phyloP scores from a whole-genome alignment of 805 yeast genomes.

The Starmerella sp. region DNA sequence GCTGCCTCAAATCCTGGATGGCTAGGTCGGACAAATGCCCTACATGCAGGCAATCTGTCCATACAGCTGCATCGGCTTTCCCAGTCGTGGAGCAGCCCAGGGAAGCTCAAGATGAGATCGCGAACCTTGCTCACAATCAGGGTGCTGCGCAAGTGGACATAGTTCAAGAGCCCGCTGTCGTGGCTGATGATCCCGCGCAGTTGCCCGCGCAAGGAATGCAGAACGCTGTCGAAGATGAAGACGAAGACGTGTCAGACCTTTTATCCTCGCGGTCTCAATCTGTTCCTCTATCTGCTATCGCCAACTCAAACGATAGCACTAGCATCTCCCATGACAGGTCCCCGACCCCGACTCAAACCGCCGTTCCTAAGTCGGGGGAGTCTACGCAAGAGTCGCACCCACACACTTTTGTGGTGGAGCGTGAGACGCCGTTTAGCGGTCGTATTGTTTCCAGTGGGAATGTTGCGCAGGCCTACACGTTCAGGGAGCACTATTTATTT shows the following conservation, averaged over 20 bases:
- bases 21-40: slow-evolving; percentile 92
- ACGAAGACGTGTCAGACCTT: neutral
- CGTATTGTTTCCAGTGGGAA: neutral
- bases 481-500: slow-evolving; percentile 2
- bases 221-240: neutral
- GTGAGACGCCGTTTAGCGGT: slow-evolving; percentile 1
- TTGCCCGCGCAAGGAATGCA: neutral
- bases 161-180: neutral
- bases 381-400: neutral
- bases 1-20: slow-evolving; percentile 87
- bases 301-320: neutral
- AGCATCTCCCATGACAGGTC: neutral
- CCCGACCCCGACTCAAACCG: neutral
- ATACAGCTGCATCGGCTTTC: slow-evolving; percentile 12
- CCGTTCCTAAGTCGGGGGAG: neutral
- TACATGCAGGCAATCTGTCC: slow-evolving; percentile 41
- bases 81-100: neutral
- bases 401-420: neutral
- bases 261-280: neutral
- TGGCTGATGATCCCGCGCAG: neutral
- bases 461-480: neutral
- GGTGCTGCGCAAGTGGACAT: no score
- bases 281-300: neutral
- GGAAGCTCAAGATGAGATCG: neutral
- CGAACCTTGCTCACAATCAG: neutral